Evolutionary conservation across 495 filamentous ascomycete species (phyloP).

Genomic region (Mytilinidion resinicola): DNA sequence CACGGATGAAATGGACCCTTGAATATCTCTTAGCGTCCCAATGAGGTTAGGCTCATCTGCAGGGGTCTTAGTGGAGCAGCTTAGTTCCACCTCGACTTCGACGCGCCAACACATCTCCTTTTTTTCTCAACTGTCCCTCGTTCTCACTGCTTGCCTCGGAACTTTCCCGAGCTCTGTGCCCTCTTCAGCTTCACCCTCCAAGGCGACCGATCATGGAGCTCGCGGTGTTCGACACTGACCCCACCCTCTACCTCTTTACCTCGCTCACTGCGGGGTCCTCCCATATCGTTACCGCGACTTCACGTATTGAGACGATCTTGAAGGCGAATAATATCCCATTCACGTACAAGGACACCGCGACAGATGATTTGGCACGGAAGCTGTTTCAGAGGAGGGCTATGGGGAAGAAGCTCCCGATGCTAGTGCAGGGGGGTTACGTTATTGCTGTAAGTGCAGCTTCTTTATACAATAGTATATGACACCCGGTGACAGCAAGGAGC

Average conservation of each 20-base stretch:
- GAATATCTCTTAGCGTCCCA: too few species aligned
- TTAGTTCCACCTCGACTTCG: too few species aligned
- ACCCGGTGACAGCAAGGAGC: background rate
- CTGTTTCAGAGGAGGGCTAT: constrained; percentile 78
- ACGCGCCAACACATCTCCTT: too few species aligned
- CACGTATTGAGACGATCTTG: constrained; percentile 90
- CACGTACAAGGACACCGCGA: constrained; percentile 85
- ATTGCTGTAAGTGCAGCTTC: constrained; percentile 62
- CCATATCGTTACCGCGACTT: constrained; percentile 95
- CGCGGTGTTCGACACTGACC: constrained; percentile 62
- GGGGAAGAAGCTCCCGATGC: constrained; percentile 74
- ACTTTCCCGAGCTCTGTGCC: background rate
- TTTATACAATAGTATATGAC: background rate
- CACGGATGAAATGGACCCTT: too few species aligned
- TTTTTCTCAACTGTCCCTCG: too few species aligned
- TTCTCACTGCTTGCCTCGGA: background rate
- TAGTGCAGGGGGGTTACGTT: constrained; percentile 82
- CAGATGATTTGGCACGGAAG: constrained; percentile 83
- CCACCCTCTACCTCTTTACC: constrained; percentile 86
- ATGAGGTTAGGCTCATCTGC: too few species aligned
- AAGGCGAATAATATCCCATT: constrained; percentile 92
- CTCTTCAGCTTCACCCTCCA: too few species aligned
- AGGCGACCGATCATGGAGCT: constrained; percentile 34
- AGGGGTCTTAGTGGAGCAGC: too few species aligned
- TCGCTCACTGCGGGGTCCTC: constrained; percentile 92